Evolutionary conservation across 2,329 filamentous ascomycete species (phyloP), one percentile per base, ranked within the genome.

Genomic region (Aspergillus sp.): DNA sequence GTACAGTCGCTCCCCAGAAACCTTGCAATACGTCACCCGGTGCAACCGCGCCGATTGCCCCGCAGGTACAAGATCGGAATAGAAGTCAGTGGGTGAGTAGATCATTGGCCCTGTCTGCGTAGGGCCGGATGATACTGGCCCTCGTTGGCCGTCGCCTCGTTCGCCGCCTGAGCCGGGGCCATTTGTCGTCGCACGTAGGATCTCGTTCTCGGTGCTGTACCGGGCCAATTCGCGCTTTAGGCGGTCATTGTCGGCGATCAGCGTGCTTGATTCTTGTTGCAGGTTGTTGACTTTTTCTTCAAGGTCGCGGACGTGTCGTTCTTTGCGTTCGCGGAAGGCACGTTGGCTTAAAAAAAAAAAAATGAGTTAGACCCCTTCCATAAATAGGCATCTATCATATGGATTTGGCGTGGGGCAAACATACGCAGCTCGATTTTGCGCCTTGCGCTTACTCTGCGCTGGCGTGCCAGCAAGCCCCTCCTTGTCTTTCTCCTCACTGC

Each of bases 261-360:
- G 83, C 34, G 85, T 83, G 55, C 87, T 84, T 51, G 90, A 89
- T 49, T 87, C 86, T 58, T 87, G 85, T 71, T 96, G 89, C 32
- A 97, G 85, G 48, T 80, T 82, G 49, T 85, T 88, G 26, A 98
- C 86, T 72, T 96, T 95, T 56, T 86, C 85, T 76, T 98, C 93
- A 22, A 98, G 87, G 60, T 98, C 92, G 73, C 93, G 93, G 61
- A 98, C 92, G 69, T 96, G 93, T 57, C 88, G 89, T 74, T 98
- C 93, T 75, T 98, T 98, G 65, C 93, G 89, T 76, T 98, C 93
- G 59, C 93, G 91, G 74, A 98, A 98, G 32, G 95, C 93, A 66
- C 93, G 89, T 82, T 98, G 95, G 48, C 93, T 97, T 58, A 56
- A 51, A 26, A 39, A 18, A 41, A 7, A 20, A 32, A 20, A 32